A percentile compares a stretch with the other conserved stretches of the same genome.
phyloP scores from a whole-genome alignment of 768 basidiomycete genomes.

The Clavulina sp. region DNA sequence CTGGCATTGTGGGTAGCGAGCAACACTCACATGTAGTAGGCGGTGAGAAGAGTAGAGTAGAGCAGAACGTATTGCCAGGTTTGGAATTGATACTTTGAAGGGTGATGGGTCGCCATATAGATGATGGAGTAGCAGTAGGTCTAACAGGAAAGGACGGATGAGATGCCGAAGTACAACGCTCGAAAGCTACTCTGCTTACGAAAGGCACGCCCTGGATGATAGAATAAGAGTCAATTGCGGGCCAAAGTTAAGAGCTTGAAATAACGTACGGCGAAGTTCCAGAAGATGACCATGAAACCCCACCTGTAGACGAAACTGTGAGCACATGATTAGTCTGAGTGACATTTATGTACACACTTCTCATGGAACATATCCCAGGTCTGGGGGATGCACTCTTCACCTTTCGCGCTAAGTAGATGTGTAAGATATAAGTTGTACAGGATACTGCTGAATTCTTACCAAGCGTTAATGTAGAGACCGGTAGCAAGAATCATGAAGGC shows the following conservation, averaged over 20 bases:
- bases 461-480: conserved; percentile 73
- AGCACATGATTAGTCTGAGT: conserved; percentile 2
- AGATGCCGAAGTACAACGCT: neutral
- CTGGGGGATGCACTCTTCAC: conserved; percentile 87
- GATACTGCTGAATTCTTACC: neutral
- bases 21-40: conserved; percentile 63
- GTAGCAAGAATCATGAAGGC: conserved; percentile 91
- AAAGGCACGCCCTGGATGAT: neutral
- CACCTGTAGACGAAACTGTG: conserved; percentile 27
- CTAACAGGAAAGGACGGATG: conserved; percentile 20
- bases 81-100: conserved; percentile 72
- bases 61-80: conserved; percentile 54
- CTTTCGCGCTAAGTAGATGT: conserved; percentile 49
- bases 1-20: neutral
- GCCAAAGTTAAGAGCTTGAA: neutral
- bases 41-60: conserved; percentile 57
- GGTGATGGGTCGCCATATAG: conserved; percentile 93
- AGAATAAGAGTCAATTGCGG: neutral
- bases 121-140: conserved; percentile 96
- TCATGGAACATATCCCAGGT: conserved; percentile 99
- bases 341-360: conserved; percentile 34
- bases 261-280: conserved; percentile 59
- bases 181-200: conserved; percentile 52
- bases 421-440: neutral
- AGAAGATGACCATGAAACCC: conserved; percentile 98